Base-by-base conservation (phyloP, 2,329 filamentous ascomycete genomes). In the Trichoderma sp. region DNA sequence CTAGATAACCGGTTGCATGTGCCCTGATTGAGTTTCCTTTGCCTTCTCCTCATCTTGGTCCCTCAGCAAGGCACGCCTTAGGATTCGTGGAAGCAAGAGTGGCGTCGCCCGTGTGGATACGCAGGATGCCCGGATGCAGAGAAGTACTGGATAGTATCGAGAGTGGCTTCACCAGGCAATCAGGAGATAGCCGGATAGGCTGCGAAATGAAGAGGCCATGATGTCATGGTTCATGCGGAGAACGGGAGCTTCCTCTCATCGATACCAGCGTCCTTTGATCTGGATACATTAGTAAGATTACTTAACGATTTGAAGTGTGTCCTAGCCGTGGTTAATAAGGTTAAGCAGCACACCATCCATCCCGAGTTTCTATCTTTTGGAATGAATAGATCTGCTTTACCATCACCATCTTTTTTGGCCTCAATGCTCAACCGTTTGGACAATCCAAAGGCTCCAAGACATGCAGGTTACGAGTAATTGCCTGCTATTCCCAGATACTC, bases 61-160 rank as follows among this genome's bases (percentile, higher is more conserved):
- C 59, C 31, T 27, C 50, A n/a, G 2, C 60, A 56, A 71, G 69
- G 60, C 59, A 73, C 60, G 60, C 69, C 16, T n/a, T 4, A 41
- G 27, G 29, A 73, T 71, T 62, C 68, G 68, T 27, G 29, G 27
- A 33, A 53, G n/a, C 29, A 21, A 33, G n/a, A n/a, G 69, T 64
- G 69, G 69, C 69, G 69, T 62, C 24, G 41, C 59, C 29, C n/a
- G 38, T 64, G 69, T 73, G 69, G 69, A 29, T 73, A 73, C 69
- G 27, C 60, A 73, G 18, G 41, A 27, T 33, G n/a, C 45, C 60
- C 60, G 59, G 12, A 38, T 73, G 59, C 60, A 73, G 69, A 29
- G 21, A 35, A 29, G 33, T 60, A 56, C 69, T 73, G 69, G 69
- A 62, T 35, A 53, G 14, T 6, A 14, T 27, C 21, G 16, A 27